These are phyloP conservation scores for Globisporangium cystogenes DNA, from an alignment of 352 stramenopile genomes.

Conservation along the genomic window DNA sequence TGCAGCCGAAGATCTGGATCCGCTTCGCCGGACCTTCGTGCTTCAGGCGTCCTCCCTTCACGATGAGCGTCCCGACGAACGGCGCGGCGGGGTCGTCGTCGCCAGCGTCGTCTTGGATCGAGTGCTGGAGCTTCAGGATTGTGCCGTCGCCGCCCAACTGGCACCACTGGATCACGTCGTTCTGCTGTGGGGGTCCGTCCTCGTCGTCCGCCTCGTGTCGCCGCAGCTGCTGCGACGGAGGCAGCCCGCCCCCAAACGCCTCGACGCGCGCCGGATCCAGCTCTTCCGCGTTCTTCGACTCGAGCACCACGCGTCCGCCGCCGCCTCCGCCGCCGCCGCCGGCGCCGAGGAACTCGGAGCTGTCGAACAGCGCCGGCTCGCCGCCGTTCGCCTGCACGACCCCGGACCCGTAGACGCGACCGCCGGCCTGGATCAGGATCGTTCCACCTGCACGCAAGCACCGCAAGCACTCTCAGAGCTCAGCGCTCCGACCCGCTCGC, in stretches of 20 bases:
- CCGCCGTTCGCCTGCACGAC: conserved; percentile 51
- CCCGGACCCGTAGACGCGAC: conserved; percentile 32
- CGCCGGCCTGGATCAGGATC: conserved; percentile 30
- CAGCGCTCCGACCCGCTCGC: not conserved
- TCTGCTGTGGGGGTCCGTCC: not conserved
- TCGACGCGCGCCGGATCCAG: conserved; percentile 29
- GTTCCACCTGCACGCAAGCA: conserved; percentile 32
- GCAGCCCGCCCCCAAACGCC: conserved; percentile 45
- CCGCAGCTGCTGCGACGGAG: conserved; percentile 7
- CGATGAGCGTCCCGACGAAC: conserved; percentile 35
- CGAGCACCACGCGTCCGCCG: conserved; percentile 48
- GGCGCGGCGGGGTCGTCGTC: conserved; percentile 4
- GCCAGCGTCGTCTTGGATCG: conserved; percentile 7
- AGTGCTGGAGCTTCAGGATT: conserved; percentile 56
- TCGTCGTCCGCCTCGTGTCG: not conserved
- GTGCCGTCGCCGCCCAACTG: conserved; percentile 75
- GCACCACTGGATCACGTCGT: conserved; percentile 53
- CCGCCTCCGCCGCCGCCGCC: conserved; percentile 53
- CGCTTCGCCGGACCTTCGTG: conserved; percentile 48
- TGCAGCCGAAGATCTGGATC: conserved; percentile 73
- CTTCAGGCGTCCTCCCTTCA: conserved; percentile 51
- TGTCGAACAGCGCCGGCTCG: conserved; percentile 30
- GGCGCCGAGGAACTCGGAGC: conserved; percentile 12
- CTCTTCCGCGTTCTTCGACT: conserved; percentile 35
- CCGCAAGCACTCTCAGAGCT: too few relatives aligned